Conservation (phyloP, 176 grass and related monocot species). For the Zoysia pacifica region DNA sequence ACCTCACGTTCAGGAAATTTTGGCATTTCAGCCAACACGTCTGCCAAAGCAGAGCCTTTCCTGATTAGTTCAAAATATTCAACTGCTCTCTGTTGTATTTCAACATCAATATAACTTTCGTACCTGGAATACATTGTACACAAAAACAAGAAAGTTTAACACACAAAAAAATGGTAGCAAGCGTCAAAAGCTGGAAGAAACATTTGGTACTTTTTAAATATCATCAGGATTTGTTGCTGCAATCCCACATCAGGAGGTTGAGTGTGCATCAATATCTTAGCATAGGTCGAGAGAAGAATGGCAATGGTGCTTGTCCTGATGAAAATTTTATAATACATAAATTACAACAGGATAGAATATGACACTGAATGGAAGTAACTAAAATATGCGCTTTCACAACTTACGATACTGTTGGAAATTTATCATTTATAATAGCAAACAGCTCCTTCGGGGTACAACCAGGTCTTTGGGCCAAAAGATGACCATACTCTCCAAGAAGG, state of each 20-base stretch:
- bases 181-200: conserved; percentile 27
- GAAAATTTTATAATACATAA: conserved; percentile 33
- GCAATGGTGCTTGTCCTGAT: conserved; percentile 89
- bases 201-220: conserved; percentile 83
- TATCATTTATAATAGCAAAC: conserved; percentile 91
- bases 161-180: conserved; percentile 23
- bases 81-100: conserved; percentile 97
- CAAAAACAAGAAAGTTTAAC: not conserved
- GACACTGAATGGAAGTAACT: conserved; percentile 13
- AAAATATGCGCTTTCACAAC: conserved; percentile 39
- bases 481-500: conserved; percentile 98
- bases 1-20: conserved; percentile 98
- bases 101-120: conserved; percentile 96
- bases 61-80: conserved; percentile 93
- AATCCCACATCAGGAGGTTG: conserved; percentile 84
- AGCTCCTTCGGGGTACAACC: conserved; percentile 97
- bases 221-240: conserved; percentile 84
- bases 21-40: conserved; percentile 98
- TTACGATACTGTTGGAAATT: conserved; percentile 94
- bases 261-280: conserved; percentile 96
- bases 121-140: conserved; percentile 58
- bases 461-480: conserved; percentile 89
- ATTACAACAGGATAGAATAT: conserved; percentile 24
- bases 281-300: conserved; percentile 94
- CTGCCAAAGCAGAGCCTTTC: conserved; percentile 86